Base-by-base conservation (phyloP, 169 alveolate genomes). In the Toxoplasma gondii region DNA sequence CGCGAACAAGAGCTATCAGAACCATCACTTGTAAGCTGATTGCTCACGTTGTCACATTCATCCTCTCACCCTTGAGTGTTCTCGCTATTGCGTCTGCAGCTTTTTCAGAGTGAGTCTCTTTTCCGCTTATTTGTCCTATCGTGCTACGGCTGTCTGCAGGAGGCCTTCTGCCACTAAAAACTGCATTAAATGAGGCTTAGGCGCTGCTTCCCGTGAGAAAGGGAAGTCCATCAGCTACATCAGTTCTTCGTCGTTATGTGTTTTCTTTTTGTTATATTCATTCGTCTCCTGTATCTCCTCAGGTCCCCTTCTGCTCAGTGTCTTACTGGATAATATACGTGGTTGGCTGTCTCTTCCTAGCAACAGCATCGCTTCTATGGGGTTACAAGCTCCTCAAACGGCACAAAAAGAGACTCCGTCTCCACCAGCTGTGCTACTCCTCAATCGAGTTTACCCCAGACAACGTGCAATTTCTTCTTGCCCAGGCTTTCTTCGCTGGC, bases 261-360 rank as follows among this genome's bases (percentile, higher is more conserved):
- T 53, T 9, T 53, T 1, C 22, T 64, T 31, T 1, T 64, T 27
- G 74, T 64, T 31, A 64, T 64, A 22, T 31, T 64, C 34, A 16
- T 16, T 1, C 22, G n/a, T 16, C n/a, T 64, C 4, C 22, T 17
- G 44, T 19, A 4, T 31, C 44, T 74, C 19, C n/a, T 17, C 44
- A 74, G 84, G 84, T 74, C 38, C 84, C 84, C 44, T 74, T 74
- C 84, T 74, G 84, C 44, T 74, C 84, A 17, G 43, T n/a, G 38
- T 17, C 49, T 27, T 74, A 74, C 43, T 74, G 84, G 84, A 16
- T 74, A 31, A n/a, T 74, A 16, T 74, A 74, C n/a, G 44, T n/a
- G 19, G 27, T 74, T 27, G 43, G 84, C 38, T 34, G 84, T 36
- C 84, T 74, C 22, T 74, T 74, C 43, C 84, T 74, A 10, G 84